Conservation (phyloP, 441 rosid species). For the Populus hybrid region DNA sequence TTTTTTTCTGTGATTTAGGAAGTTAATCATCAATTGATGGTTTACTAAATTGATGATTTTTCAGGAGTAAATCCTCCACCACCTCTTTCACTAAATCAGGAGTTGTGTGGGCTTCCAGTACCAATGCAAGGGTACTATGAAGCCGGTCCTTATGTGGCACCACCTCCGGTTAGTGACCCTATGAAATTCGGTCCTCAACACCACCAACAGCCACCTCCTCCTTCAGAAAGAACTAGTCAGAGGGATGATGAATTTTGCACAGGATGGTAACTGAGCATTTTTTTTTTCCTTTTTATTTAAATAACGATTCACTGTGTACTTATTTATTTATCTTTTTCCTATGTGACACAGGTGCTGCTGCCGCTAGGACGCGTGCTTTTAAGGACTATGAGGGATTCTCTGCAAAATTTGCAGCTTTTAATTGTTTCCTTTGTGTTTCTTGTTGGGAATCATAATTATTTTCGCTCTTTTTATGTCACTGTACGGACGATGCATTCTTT, state of each 20-base stretch:
- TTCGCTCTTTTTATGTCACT: background rate
- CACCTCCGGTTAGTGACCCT: constrained; percentile 15
- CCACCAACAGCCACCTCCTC: background rate
- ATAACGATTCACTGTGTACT: background rate
- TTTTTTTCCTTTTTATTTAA: no score
- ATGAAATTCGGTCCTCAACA: background rate
- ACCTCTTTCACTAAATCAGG: no score
- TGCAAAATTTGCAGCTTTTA: background rate
- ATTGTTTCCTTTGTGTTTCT: background rate
- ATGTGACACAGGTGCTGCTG: constrained; percentile 12
- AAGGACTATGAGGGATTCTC: background rate
- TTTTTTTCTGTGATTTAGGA: no score
- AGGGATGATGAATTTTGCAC: constrained; percentile 1
- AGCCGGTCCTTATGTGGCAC: constrained; percentile 13
- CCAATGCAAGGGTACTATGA: background rate
- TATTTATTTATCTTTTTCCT: background rate
- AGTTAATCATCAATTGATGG: background rate
- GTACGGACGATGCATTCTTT: no score
- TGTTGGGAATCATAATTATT: background rate
- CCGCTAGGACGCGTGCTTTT: constrained; percentile 10
- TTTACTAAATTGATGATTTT: background rate
- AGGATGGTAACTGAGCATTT: constrained; percentile 5
- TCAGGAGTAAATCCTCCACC: constrained; percentile 6
- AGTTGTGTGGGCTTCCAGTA: background rate
- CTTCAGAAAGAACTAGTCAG: background rate